Evolutionary conservation across 495 filamentous ascomycete genomes (phyloP).

Genomic region (Penicillium robsamsonii): DNA sequence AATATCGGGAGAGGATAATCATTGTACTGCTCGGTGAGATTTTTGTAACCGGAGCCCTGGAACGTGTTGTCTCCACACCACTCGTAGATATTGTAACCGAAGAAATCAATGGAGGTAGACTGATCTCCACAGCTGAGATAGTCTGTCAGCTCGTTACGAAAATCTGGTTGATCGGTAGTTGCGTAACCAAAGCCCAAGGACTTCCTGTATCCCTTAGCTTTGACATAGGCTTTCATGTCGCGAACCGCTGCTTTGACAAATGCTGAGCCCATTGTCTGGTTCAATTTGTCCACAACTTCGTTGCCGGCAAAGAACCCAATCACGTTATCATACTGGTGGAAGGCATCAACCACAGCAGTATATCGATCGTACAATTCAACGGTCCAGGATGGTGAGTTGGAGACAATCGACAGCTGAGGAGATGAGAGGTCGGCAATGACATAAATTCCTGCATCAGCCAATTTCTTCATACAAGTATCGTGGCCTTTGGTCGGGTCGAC

Average conservation of each 20-base stretch:
- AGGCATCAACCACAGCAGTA: conserved; percentile 71
- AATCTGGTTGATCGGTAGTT: conserved; percentile 79
- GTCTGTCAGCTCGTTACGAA: conserved; percentile 71
- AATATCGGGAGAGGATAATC: conserved; percentile 87
- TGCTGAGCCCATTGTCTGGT: conserved; percentile 76
- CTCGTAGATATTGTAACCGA: conserved; percentile 97
- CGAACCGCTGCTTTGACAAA: conserved; percentile 95
- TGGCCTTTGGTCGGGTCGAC: conserved; percentile 78
- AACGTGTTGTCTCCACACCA: conserved; percentile 85
- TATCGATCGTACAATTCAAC: conserved; percentile 72
- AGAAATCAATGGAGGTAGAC: conserved; percentile 77
- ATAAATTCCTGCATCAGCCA: conserved; percentile 86
- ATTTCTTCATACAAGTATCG: conserved; percentile 71
- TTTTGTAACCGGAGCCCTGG: conserved; percentile 68
- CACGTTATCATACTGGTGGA: conserved; percentile 75
- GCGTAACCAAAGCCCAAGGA: conserved; percentile 88
- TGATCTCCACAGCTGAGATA: conserved; percentile 85
- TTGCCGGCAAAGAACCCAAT: conserved; percentile 96
- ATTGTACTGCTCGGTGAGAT: conserved; percentile 73
- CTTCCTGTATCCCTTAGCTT: conserved; percentile 62
- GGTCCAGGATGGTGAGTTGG: conserved; percentile 73
- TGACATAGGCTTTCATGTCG: conserved; percentile 89
- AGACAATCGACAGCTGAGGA: conserved; percentile 78
- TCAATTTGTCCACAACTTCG: conserved; percentile 76
- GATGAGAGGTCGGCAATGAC: conserved; percentile 84